Percentiles rank a stretch among this genome's conserved stretches.
phyloP scores from a whole-genome alignment of 495 filamentous ascomycete genomes.

The Podospora conica region DNA sequence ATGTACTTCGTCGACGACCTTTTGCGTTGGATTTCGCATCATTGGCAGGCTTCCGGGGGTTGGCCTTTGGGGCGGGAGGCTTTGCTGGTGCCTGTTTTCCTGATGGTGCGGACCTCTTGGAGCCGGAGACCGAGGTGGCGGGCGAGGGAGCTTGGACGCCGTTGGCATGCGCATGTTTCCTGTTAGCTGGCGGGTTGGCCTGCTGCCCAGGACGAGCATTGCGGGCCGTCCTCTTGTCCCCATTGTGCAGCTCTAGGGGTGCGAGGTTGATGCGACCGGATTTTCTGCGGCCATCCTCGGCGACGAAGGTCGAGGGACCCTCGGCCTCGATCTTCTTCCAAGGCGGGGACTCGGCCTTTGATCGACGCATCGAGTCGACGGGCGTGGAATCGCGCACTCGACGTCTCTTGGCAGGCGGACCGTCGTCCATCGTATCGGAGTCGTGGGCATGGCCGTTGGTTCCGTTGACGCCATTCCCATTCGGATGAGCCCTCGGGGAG shows the following conservation, averaged over 20 bases:
- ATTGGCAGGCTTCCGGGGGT: conserved; percentile 13
- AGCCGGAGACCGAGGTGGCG: conserved; percentile 10
- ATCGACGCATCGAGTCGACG: conserved; percentile 25
- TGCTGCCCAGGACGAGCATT: conserved; percentile 32
- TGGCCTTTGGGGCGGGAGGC: conserved; percentile 16
- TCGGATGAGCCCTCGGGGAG: conserved; percentile 8
- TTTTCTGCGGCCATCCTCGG: conserved; percentile 75
- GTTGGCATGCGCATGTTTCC: conserved; percentile 13
- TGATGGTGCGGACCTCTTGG: conserved; percentile 17
- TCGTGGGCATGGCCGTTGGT: conserved; percentile 4
- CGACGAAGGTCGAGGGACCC: conserved; percentile 71
- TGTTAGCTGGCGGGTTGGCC: conserved; percentile 19
- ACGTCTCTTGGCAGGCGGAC: conserved; percentile 66
- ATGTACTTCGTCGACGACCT: conserved; percentile 26
- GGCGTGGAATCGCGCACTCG: conserved; percentile 51
- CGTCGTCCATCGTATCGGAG: conserved; percentile 27
- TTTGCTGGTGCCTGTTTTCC: conserved; percentile 16
- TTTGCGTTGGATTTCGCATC: neutral
- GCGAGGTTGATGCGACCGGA: conserved; percentile 75
- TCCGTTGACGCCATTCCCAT: conserved; percentile 18
- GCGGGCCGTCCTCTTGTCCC: conserved; percentile 54
- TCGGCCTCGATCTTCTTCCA: conserved; percentile 88
- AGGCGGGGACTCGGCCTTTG: conserved; percentile 68
- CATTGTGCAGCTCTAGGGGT: conserved; percentile 61
- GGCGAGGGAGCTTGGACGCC: conserved; percentile 9